These are phyloP conservation scores for Trametes sanguinea DNA, from an alignment of 768 basidiomycete genomes.

Conservation along the genomic window DNA sequence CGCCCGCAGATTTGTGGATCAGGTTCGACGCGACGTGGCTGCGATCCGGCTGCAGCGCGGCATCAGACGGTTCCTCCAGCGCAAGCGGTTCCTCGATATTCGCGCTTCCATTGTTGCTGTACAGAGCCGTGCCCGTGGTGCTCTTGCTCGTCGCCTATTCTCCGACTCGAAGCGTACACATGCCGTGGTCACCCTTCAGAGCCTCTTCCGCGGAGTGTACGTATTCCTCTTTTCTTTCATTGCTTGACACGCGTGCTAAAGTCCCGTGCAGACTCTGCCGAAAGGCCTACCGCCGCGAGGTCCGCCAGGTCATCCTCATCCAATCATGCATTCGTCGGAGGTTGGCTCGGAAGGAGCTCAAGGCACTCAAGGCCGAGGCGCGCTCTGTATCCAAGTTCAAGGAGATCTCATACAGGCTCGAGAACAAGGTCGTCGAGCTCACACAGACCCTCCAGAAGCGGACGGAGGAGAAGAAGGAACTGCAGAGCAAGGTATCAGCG, in stretches of 20 bases:
- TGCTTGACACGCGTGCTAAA: slow-evolving; percentile 6
- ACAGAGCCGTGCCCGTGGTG: slow-evolving; percentile 84
- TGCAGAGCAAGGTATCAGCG: slow-evolving; percentile 71
- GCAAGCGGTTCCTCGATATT: slow-evolving; percentile 66
- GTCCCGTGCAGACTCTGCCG: slow-evolving; percentile 50
- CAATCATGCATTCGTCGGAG: slow-evolving; percentile 93
- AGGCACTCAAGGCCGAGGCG: slow-evolving; percentile 83
- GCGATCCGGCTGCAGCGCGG: slow-evolving; percentile 77
- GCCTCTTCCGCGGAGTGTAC: slow-evolving; percentile 86
- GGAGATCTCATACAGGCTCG: slow-evolving; percentile 94
- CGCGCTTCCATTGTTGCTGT: slow-evolving; percentile 65
- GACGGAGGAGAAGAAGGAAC: slow-evolving; percentile 86
- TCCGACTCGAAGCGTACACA: slow-evolving; percentile 52
- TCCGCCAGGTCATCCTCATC: slow-evolving; percentile 75
- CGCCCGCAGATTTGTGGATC: slow-evolving; percentile 70
- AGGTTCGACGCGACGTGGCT: slow-evolving; percentile 70
- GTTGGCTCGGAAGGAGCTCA: slow-evolving; percentile 83
- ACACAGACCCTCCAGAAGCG: slow-evolving; percentile 92
- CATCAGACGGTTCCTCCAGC: slow-evolving; percentile 70
- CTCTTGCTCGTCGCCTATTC: slow-evolving; percentile 63
- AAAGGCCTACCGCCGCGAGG: slow-evolving; percentile 55
- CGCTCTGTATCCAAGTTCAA: slow-evolving; percentile 98
- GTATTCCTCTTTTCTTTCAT: slow-evolving; percentile 34
- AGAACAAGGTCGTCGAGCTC: slow-evolving; percentile 99
- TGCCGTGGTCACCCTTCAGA: slow-evolving; percentile 78